Evolutionary conservation across 2,329 filamentous ascomycete genomes (phyloP).

Genomic region (Sporothrix globosa): DNA sequence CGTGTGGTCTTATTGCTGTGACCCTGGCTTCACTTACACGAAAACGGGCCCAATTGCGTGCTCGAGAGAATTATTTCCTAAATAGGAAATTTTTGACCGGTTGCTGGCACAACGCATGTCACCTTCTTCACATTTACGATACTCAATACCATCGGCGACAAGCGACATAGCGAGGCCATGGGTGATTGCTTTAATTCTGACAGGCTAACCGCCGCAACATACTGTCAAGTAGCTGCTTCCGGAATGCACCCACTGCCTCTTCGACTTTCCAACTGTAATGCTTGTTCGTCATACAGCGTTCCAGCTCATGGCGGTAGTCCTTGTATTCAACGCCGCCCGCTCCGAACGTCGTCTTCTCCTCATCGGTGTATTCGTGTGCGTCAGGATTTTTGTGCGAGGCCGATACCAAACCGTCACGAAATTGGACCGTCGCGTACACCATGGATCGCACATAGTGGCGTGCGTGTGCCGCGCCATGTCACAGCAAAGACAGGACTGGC

Average conservation of each 20-base stretch:
- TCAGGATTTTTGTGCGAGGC: background rate
- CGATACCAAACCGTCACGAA: background rate
- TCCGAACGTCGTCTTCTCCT: background rate
- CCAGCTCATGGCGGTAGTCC: background rate
- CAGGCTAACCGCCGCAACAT: background rate
- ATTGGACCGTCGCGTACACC: background rate
- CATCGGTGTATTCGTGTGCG: background rate
- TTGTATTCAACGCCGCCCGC: background rate
- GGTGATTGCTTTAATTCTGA: background rate
- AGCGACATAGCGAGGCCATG: too few relatives aligned
- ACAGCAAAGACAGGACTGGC: too few relatives aligned
- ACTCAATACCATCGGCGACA: too few relatives aligned
- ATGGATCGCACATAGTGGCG: background rate
- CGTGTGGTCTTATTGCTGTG: background rate
- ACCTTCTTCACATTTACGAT: too few relatives aligned
- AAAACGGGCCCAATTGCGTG: background rate
- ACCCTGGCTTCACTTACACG: constrained; percentile 7
- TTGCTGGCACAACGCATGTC: background rate
- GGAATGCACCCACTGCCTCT: background rate
- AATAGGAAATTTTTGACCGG: background rate
- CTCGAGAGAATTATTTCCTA: background rate
- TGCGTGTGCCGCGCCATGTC: background rate
- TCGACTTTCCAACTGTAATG: background rate
- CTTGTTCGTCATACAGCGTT: background rate
- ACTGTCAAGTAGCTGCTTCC: background rate